These are phyloP conservation scores for Trichosanthes truncata DNA, from an alignment of 306 rosid genomes.

Conservation along the genomic window DNA sequence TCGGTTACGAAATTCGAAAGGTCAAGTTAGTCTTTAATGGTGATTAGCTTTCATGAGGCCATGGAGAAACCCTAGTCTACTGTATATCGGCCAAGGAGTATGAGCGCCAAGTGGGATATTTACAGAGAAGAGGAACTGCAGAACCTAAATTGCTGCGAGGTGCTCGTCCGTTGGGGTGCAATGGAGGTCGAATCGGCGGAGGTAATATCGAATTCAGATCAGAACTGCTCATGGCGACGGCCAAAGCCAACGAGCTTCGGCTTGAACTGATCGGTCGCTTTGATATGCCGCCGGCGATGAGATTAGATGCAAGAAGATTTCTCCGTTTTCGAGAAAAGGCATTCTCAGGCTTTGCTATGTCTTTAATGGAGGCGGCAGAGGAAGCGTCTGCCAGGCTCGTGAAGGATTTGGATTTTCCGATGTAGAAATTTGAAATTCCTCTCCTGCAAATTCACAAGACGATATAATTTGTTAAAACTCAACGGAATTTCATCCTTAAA, in stretches of 20 bases:
- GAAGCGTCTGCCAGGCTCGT: constrained; percentile 63
- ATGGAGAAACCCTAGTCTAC: background rate
- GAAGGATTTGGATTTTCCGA: constrained; percentile 89
- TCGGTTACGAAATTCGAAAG: background rate
- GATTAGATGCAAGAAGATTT: constrained; percentile 38
- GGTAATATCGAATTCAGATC: constrained; percentile 27
- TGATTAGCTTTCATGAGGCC: background rate
- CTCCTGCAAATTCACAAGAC: constrained; percentile 36
- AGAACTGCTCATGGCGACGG: constrained; percentile 21
- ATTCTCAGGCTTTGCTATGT: constrained; percentile 67
- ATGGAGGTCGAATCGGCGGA: background rate
- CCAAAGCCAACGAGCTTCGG: constrained; percentile 22
- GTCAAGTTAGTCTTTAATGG: background rate
- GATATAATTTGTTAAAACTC: background rate
- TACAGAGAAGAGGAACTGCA: constrained; percentile 14
- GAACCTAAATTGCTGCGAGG: background rate
- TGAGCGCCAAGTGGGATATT: constrained; percentile 25
- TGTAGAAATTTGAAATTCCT: constrained; percentile 79
- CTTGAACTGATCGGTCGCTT: constrained; percentile 42
- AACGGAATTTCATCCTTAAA: background rate
- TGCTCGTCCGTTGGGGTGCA: constrained; percentile 23
- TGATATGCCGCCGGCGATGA: constrained; percentile 29
- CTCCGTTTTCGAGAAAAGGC: constrained; percentile 70
- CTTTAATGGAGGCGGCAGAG: constrained; percentile 33
- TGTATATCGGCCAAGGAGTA: constrained; percentile 1